A percentile compares a stretch with the other conserved stretches of the same genome.
Conservation (phyloP, 169 alveolate species). For the Plasmodium gaboni region DNA sequence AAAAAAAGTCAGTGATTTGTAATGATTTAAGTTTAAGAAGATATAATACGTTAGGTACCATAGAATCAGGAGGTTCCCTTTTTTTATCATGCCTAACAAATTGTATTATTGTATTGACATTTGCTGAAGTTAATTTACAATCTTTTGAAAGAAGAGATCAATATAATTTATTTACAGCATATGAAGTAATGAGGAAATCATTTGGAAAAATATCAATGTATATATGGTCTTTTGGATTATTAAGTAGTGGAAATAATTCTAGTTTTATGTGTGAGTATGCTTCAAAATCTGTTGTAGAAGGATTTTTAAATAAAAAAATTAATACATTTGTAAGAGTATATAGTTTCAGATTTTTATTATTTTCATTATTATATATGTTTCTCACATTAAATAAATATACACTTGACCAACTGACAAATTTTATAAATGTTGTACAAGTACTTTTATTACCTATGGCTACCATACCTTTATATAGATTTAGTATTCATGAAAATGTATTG, state of each 20-base stretch:
- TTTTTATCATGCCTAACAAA: slow-evolving; percentile 64
- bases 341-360: slow-evolving; percentile 48
- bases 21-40: slow-evolving; percentile 43
- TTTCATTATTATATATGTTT: slow-evolving; percentile 40
- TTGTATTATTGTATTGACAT: slow-evolving; percentile 72
- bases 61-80: slow-evolving; percentile 61
- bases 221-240: slow-evolving; percentile 76
- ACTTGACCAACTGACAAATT: slow-evolving; percentile 68
- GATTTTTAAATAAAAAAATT: slow-evolving; percentile 63
- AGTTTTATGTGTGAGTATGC: slow-evolving; percentile 78
- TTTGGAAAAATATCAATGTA: slow-evolving; percentile 71
- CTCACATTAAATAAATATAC: slow-evolving; percentile 51
- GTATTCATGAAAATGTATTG: slow-evolving; percentile 71
- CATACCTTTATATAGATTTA: slow-evolving; percentile 61
- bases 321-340: slow-evolving; percentile 57
- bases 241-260: slow-evolving; percentile 76
- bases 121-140: slow-evolving; percentile 60
- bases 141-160: slow-evolving; percentile 29
- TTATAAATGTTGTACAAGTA: slow-evolving; percentile 67
- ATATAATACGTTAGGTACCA: slow-evolving; percentile 49
- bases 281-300: slow-evolving; percentile 67
- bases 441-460: slow-evolving; percentile 65
- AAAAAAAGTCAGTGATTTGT: slow-evolving; percentile 42
- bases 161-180: slow-evolving; percentile 66
- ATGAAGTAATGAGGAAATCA: slow-evolving; percentile 69